phyloP scores from a whole-genome alignment of 345 rosid genomes.

The Excoecaria cochinchinensis region DNA sequence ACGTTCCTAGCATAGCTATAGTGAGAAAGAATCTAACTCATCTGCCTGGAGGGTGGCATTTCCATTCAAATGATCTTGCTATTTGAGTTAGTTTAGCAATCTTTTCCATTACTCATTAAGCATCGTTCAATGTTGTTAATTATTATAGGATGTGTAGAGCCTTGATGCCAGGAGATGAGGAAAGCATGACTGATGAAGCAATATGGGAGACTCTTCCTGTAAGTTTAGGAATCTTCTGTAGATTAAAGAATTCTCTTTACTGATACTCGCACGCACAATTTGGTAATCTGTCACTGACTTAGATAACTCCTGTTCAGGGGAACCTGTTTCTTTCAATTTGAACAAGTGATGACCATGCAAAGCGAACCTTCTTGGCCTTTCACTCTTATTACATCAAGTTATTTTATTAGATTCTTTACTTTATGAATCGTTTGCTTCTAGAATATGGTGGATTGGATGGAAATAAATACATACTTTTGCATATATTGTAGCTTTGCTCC shows the following conservation, averaged over 20 bases:
- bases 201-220: conserved; percentile 98
- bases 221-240: conserved; percentile 29
- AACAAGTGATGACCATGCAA: background rate
- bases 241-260: conserved; percentile 4
- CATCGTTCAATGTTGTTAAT: conserved; percentile 5
- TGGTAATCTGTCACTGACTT: background rate
- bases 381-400: background rate
- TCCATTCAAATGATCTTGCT: background rate
- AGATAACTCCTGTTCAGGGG: background rate
- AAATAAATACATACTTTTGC: background rate
- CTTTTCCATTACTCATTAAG: conserved; percentile 1
- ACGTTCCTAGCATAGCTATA: background rate
- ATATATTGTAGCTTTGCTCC: background rate
- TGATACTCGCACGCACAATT: background rate
- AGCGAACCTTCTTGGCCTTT: background rate
- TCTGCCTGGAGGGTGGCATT: background rate
- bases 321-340: background rate
- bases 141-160: conserved; percentile 76
- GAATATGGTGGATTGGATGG: background rate
- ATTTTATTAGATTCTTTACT: background rate
- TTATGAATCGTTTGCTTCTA: background rate
- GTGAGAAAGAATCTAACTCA: background rate
- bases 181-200: conserved; percentile 86
- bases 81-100: background rate
- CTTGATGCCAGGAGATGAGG: conserved; percentile 95